Percentiles rank a stretch among this genome's conserved stretches.
Evolutionary conservation across 1,139 yeast species (phyloP).

Genomic region (Diutina siamensis): DNA sequence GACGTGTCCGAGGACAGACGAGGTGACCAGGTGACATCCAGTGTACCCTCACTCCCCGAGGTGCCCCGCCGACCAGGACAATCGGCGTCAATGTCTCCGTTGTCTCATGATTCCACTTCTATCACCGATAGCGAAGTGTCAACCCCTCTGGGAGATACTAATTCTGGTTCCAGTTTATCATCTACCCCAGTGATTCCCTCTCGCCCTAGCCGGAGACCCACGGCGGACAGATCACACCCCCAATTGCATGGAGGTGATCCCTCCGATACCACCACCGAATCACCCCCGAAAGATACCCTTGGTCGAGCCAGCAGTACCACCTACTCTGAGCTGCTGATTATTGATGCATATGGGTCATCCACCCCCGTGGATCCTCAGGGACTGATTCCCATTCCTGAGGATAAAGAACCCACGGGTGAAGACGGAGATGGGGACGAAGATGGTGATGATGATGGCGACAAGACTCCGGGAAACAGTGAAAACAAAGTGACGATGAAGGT

Average conservation of each 20-base stretch:
- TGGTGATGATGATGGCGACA: conserved; percentile 22
- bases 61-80: background rate
- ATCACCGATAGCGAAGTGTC: no score
- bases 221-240: background rate
- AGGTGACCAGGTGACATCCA: background rate
- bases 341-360: conserved; percentile 1
- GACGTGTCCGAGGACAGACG: background rate
- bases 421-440: background rate
- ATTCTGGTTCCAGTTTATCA: no score
- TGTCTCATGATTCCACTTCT: no score
- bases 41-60: background rate
- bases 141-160: no score
- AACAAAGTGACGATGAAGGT: conserved; percentile 23
- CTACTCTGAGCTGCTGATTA: background rate
- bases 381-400: conserved; percentile 2
- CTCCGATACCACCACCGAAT: background rate
- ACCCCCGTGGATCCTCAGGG: background rate
- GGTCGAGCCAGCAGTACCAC: background rate
- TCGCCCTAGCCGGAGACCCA: background rate
- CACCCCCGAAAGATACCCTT: background rate
- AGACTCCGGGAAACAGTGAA: conserved; percentile 25
- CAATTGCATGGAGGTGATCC: background rate
- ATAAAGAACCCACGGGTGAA: background rate
- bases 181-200: background rate
- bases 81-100: no score